Evolutionary conservation across 306 rosid species (phyloP).

Genomic region (Spatholobus suberectus): DNA sequence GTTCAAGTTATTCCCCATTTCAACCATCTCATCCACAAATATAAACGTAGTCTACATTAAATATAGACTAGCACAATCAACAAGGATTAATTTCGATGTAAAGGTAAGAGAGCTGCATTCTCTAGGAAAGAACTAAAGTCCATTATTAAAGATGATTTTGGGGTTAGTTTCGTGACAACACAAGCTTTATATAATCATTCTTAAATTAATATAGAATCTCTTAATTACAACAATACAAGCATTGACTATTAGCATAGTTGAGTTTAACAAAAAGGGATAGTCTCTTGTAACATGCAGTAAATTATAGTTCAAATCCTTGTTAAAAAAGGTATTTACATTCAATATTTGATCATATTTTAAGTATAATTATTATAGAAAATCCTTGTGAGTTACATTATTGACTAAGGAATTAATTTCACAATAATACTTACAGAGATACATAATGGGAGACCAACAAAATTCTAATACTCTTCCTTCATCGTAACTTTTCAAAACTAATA

Average conservation of each 20-base stretch:
- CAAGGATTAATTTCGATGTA: neutral
- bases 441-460: neutral
- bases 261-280: neutral
- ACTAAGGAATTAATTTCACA: too few species aligned
- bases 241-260: neutral
- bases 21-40: neutral
- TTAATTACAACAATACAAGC: neutral
- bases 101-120: neutral
- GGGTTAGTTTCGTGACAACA: neutral
- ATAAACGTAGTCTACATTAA: neutral
- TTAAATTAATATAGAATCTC: neutral
- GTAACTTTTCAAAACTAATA: neutral
- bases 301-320: neutral
- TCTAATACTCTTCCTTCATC: neutral
- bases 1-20: slow-evolving; percentile 1
- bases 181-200: neutral
- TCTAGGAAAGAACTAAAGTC: neutral
- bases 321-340: neutral
- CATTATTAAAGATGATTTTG: neutral
- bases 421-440: neutral
- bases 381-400: too few species aligned
- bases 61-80: neutral
- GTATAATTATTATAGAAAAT: too few species aligned
- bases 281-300: neutral
- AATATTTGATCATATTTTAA: neutral